Conservation (phyloP, 768 basidiomycete genomes). For the Symmetrospora coprosmae region DNA sequence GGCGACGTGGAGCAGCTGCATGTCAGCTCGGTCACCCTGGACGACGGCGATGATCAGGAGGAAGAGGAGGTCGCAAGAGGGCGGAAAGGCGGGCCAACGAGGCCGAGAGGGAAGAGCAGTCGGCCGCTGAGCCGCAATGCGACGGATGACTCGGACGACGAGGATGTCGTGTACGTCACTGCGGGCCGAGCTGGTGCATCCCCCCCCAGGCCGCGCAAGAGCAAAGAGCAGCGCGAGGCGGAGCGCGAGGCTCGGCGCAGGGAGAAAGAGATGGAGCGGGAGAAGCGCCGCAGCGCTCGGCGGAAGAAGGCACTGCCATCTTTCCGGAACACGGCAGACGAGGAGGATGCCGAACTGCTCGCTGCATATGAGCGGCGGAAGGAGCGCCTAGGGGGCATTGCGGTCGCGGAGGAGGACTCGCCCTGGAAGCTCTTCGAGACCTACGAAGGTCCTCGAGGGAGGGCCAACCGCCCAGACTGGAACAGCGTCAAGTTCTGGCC, state of each 20-base stretch:
- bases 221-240: neutral
- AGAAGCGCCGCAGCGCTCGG: neutral
- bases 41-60: neutral
- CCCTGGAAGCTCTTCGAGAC: neutral
- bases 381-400: neutral
- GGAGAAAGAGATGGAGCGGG: too few species aligned
- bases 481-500: slow-evolving; percentile 20
- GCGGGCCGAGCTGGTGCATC: neutral
- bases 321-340: neutral
- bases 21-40: neutral
- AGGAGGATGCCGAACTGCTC: slow-evolving; percentile 7
- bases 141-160: neutral
- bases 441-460: neutral
- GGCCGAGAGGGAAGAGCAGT: neutral
- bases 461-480: neutral
- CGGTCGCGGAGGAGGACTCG: neutral
- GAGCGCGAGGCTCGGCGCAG: too few species aligned
- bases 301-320: neutral
- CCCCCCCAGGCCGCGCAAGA: neutral
- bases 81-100: neutral
- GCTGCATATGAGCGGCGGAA: neutral
- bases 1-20: neutral
- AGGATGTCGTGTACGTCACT: slow-evolving; percentile 9
- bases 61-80: neutral
- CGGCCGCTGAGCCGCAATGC: neutral